A percentile compares a stretch with the other conserved stretches of the same genome.
Evolutionary conservation across 768 basidiomycete genomes (phyloP).

Genomic region (Neoboletus brunneissimus): DNA sequence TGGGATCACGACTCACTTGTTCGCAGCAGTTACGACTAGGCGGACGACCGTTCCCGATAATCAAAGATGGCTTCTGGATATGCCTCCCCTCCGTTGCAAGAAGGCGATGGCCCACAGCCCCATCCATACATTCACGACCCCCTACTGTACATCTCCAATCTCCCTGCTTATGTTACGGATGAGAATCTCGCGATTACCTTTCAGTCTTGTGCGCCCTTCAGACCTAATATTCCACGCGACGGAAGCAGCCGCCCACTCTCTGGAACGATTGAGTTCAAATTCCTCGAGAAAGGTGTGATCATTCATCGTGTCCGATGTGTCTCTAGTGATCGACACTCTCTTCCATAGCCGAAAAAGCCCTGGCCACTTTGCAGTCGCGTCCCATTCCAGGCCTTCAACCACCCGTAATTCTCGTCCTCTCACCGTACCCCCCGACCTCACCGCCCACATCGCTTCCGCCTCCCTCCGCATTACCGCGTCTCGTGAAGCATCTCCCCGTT

Average conservation of each 20-base stretch:
- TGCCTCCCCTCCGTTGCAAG: slow-evolving; percentile 31
- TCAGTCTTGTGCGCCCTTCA: slow-evolving; percentile 73
- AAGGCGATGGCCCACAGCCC: slow-evolving; percentile 36
- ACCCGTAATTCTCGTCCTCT: slow-evolving; percentile 62
- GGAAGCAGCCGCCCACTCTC: slow-evolving; percentile 47
- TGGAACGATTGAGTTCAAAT: slow-evolving; percentile 84
- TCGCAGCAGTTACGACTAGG: slow-evolving; percentile 6
- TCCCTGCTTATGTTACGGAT: slow-evolving; percentile 72
- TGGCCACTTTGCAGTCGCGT: slow-evolving; percentile 78
- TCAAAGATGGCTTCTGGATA: slow-evolving; percentile 38
- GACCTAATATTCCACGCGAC: slow-evolving; percentile 72
- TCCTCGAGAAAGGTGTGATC: slow-evolving; percentile 69
- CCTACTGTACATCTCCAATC: slow-evolving; percentile 73
- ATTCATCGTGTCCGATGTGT: slow-evolving; percentile 7
- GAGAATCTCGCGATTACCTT: slow-evolving; percentile 75
- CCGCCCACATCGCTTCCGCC: slow-evolving; percentile 74
- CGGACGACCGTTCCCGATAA: slow-evolving; percentile 28
- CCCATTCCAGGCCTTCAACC: slow-evolving; percentile 61
- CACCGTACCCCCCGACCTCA: slow-evolving; percentile 79
- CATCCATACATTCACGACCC: slow-evolving; percentile 88
- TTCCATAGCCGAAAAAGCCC: slow-evolving; percentile 76
- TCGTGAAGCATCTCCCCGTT: slow-evolving; percentile 80
- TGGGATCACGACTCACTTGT: not conserved
- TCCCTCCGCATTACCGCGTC: slow-evolving; percentile 71
- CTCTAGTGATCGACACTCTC: slow-evolving; percentile 4